These are phyloP conservation scores for Taphrina wiesneri DNA, from an alignment of 1,139 yeast species.

Conservation along the genomic window DNA sequence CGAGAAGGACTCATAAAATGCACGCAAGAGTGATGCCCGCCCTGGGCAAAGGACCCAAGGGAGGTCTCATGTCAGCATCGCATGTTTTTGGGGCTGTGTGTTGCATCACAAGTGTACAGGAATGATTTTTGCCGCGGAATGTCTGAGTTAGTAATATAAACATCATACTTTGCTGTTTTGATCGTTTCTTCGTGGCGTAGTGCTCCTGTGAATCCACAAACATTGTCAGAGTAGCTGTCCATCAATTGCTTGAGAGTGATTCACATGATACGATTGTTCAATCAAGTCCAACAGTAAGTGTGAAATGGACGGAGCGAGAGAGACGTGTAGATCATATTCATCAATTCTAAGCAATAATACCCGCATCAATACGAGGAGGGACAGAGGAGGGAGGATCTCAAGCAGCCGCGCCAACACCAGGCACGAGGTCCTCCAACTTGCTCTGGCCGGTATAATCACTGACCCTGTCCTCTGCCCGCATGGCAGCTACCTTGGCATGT, in stretches of 20 bases:
- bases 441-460: background rate
- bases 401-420: slow-evolving; percentile 6
- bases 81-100: background rate
- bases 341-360: too few relatives aligned
- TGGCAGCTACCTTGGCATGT: background rate
- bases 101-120: background rate
- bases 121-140: background rate
- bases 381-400: too few relatives aligned
- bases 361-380: too few relatives aligned
- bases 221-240: too few relatives aligned
- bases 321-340: too few relatives aligned
- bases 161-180: background rate
- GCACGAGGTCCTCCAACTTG: slow-evolving; percentile 12
- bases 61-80: background rate
- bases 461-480: slow-evolving; percentile 8
- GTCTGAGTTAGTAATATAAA: background rate
- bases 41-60: too few relatives aligned
- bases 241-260: too few relatives aligned
- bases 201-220: background rate
- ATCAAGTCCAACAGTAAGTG: too few relatives aligned
- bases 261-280: too few relatives aligned
- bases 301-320: too few relatives aligned
- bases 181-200: background rate
- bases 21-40: too few relatives aligned
- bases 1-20: slow-evolving; percentile 28